These are phyloP conservation scores for Bretschneidera sinensis DNA, from an alignment of 345 rosid genomes.

Conservation along the genomic window DNA sequence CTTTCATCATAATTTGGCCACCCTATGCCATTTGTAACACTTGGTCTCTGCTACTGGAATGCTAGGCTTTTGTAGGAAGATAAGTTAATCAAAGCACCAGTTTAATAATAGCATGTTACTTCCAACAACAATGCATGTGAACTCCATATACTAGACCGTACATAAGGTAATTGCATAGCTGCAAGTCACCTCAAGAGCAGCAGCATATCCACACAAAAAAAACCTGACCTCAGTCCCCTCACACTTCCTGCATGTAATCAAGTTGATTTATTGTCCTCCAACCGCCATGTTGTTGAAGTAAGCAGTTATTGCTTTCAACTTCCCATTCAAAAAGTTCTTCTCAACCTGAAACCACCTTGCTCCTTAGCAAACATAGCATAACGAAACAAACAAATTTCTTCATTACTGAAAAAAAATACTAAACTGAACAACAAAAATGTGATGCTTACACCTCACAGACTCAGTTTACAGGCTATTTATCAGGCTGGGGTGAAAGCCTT, in stretches of 20 bases:
- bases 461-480: background rate
- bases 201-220: background rate
- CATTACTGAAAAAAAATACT: background rate
- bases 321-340: slow-evolving; percentile 79
- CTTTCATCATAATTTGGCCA: too few species aligned
- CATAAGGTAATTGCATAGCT: background rate
- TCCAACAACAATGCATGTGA: too few species aligned
- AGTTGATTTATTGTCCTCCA: background rate
- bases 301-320: slow-evolving; percentile 86
- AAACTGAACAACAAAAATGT: too few species aligned
- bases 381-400: background rate
- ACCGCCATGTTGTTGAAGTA: slow-evolving; percentile 36
- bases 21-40: too few species aligned
- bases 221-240: background rate
- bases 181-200: background rate
- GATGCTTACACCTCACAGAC: background rate
- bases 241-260: background rate
- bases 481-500: background rate
- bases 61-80: too few species aligned
- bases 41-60: too few species aligned
- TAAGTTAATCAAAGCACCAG: too few species aligned
- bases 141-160: too few species aligned
- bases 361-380: background rate
- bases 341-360: slow-evolving; percentile 52
- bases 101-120: too few species aligned